Evolutionary conservation across 768 basidiomycete genomes (phyloP), one percentile per base, ranked within the genome.

Genomic region (Leucocoprinus leucothites): DNA sequence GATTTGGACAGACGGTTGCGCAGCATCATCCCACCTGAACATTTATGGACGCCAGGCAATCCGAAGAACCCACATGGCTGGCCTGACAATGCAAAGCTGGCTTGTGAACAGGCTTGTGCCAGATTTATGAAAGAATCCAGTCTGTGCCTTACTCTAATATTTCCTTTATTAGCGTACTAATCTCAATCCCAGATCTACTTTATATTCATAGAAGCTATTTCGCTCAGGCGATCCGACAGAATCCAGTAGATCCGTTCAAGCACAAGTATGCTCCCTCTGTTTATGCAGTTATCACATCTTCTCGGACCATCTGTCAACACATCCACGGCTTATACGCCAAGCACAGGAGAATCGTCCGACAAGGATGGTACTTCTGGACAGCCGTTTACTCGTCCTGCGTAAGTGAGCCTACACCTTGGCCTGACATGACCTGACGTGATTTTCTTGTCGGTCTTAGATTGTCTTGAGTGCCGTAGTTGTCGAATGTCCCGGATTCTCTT

Each of bases 281-380:
- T 18, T 56, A 76, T 44, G 71, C 13, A 66, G 72, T 18, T 75
- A 75, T 65, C 69, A 74, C 48, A 73, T 56, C 77, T 53, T 76
- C 79, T 1, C 41, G 54, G 70, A 71, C 45, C 61, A 71, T 34
- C 57, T 80, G n/a, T 72, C 80, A 42, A 65, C 70, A 9, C 69
- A 71, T 47, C 62, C 81, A 47, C 63, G 64, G 46, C 67, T 67
- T 82, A 26, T 76, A 72, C 48, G 53, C 53, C 6, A 63, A 69
- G 21, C 72, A 77, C 61, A 72, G 72, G 9, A 59, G 51, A 9
- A 63, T 68, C 2, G 63, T 70, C 6, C 62, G 70, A 22, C 60
- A 65, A 36, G 63, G 68, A 8, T 81, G 80, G 78, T 79, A 72
- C 60, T 80, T 81, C 63, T 82, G 81, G 81, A 75, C 78, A 0